phyloP scores from a whole-genome alignment of 2,329 filamentous ascomycete species.

The Exserohilum rostratum region DNA sequence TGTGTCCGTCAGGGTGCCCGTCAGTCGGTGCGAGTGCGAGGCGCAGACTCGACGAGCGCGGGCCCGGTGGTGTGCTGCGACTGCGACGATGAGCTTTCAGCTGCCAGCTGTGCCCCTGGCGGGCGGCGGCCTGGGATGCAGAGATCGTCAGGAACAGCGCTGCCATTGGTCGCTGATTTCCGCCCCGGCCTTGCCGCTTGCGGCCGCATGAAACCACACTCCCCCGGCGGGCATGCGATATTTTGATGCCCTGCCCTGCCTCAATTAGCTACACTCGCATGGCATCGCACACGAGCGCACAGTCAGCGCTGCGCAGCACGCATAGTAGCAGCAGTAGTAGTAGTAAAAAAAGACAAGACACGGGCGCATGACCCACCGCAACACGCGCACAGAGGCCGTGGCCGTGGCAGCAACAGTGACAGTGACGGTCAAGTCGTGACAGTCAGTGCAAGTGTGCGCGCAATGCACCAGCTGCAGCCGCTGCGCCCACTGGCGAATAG shows the following conservation, averaged over 20 bases:
- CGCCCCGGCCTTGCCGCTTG: conserved; percentile 25
- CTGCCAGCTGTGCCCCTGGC: conserved; percentile 26
- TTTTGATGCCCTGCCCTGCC: conserved; percentile 17
- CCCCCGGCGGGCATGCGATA: conserved; percentile 17
- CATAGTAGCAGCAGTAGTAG: too few species aligned
- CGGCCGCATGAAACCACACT: conserved; percentile 36
- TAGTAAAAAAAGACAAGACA: conserved; percentile 1
- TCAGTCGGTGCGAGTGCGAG: conserved; percentile 27
- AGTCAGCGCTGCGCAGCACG: too few species aligned
- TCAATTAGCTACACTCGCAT: conserved; percentile 24
- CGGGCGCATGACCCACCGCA: neutral
- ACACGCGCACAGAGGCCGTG: conserved; percentile 3
- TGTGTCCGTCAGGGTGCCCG: conserved; percentile 25
- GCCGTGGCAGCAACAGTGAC: too few species aligned
- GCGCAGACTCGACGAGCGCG: too few species aligned
- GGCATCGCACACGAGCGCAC: conserved; percentile 4
- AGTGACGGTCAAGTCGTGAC: too few species aligned
- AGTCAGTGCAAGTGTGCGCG: neutral
- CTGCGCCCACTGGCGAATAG: conserved; percentile 1
- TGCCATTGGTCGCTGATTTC: conserved; percentile 29
- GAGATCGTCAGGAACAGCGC: conserved; percentile 33
- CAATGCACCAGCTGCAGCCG: neutral
- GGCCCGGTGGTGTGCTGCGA: conserved; percentile 15
- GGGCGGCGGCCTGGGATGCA: conserved; percentile 31
- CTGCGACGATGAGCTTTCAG: too few species aligned